Conservation (phyloP, 495 filamentous ascomycete genomes). For the Margaritispora aquatica region DNA sequence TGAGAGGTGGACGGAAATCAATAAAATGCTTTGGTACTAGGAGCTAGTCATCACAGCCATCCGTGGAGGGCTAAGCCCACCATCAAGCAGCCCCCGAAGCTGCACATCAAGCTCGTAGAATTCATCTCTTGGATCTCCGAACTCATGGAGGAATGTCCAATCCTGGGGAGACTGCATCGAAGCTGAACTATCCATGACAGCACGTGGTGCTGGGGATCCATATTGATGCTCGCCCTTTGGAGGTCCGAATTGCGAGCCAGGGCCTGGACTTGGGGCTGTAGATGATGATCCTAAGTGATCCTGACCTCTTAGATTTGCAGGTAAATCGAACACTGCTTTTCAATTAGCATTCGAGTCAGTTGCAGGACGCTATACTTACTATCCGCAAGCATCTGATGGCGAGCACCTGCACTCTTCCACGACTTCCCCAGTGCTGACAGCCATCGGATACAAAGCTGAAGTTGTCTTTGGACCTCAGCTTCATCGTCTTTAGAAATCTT, state of each 20-base stretch:
- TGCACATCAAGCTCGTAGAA: slow-evolving; percentile 19
- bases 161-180: slow-evolving; percentile 8
- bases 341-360: background rate
- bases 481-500: slow-evolving; percentile 1
- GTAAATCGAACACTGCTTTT: slow-evolving; percentile 13
- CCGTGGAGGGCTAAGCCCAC: background rate
- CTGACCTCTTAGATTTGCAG: background rate
- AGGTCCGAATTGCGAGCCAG: background rate
- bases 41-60: background rate
- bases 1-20: too few species aligned
- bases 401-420: slow-evolving; percentile 22
- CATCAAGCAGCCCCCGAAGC: slow-evolving; percentile 15
- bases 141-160: slow-evolving; percentile 17
- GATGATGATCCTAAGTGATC: background rate
- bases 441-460: slow-evolving; percentile 23
- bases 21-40: too few species aligned
- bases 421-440: slow-evolving; percentile 19
- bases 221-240: background rate
- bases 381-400: slow-evolving; percentile 15
- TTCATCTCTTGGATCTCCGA: slow-evolving; percentile 19
- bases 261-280: background rate
- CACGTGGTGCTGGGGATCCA: background rate
- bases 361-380: slow-evolving; percentile 1
- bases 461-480: slow-evolving; percentile 3
- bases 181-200: background rate